phyloP scores from a whole-genome alignment of 2,329 filamentous ascomycete species.

The Apiospora saccharicola region DNA sequence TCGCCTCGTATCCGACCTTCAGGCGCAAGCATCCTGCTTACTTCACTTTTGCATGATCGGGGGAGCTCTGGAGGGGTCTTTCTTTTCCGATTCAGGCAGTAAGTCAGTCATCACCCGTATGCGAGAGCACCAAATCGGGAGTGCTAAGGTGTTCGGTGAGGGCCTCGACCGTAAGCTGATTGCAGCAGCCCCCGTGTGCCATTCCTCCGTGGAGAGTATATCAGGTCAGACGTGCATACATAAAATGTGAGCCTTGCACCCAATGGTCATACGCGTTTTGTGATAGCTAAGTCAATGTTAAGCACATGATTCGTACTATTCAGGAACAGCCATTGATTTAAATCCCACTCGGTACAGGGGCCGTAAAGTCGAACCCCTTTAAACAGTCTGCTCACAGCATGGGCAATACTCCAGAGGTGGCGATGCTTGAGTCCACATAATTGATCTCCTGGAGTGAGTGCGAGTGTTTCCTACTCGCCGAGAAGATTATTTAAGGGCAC shows the following conservation, averaged over 20 bases:
- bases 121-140: background rate
- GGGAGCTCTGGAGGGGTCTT: too few species aligned
- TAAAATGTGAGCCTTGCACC: background rate
- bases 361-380: background rate
- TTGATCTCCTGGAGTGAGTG: background rate
- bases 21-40: background rate
- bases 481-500: background rate
- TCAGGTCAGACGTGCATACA: background rate
- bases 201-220: too few species aligned
- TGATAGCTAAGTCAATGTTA: background rate
- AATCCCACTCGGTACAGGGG: background rate
- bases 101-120: background rate
- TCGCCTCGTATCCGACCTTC: background rate
- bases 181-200: background rate
- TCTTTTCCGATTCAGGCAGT: background rate
- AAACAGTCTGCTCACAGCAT: background rate
- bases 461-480: background rate
- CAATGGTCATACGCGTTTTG: background rate
- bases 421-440: background rate
- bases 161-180: conserved; percentile 8
- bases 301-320: background rate
- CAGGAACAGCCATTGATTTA: background rate
- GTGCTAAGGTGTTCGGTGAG: background rate
- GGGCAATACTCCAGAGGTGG: background rate
- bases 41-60: background rate